Percentiles rank a stretch among this genome's conserved stretches.
Evolutionary conservation across 2,329 filamentous ascomycete genomes (phyloP).

Genomic region (Coniochaeta sp.): DNA sequence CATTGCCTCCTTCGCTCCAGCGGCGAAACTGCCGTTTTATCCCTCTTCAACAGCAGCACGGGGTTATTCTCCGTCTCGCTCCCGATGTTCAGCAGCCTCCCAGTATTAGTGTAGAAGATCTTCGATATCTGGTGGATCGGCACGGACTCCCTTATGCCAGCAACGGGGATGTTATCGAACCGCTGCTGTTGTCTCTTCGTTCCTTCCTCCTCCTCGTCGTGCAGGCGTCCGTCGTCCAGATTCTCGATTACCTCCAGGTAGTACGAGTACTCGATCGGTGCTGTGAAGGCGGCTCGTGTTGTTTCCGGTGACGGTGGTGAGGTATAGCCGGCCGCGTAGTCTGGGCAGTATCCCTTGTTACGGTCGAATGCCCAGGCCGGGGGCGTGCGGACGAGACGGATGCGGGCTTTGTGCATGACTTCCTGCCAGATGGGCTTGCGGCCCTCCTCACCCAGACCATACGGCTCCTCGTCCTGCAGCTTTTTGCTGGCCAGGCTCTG

Average conservation of each 20-base stretch:
- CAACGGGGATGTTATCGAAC: slow-evolving; percentile 33
- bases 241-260: slow-evolving; percentile 80
- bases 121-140: slow-evolving; percentile 63
- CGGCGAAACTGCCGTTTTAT: slow-evolving; percentile 56
- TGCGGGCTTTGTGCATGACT: slow-evolving; percentile 84
- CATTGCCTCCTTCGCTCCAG: slow-evolving; percentile 27
- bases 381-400: slow-evolving; percentile 70
- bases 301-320: neutral
- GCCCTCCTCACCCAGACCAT: slow-evolving; percentile 44
- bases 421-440: slow-evolving; percentile 84
- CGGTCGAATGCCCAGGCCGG: slow-evolving; percentile 41
- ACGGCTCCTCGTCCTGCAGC: slow-evolving; percentile 33
- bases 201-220: slow-evolving; percentile 33
- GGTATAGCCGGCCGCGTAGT: slow-evolving; percentile 2
- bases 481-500: neutral
- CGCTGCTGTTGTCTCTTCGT: slow-evolving; percentile 14
- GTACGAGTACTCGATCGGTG: slow-evolving; percentile 57
- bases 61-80: slow-evolving; percentile 56
- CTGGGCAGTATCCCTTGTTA: slow-evolving; percentile 21
- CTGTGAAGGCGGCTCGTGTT: slow-evolving; percentile 15
- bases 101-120: slow-evolving; percentile 89
- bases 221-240: slow-evolving; percentile 51
- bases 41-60: slow-evolving; percentile 67
- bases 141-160: slow-evolving; percentile 46
- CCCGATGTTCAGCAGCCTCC: slow-evolving; percentile 77